A percentile compares a stretch with the other conserved stretches of the same genome.
Evolutionary conservation across 495 filamentous ascomycete genomes (phyloP).

Genomic region (Sphaerosporella brunnea): DNA sequence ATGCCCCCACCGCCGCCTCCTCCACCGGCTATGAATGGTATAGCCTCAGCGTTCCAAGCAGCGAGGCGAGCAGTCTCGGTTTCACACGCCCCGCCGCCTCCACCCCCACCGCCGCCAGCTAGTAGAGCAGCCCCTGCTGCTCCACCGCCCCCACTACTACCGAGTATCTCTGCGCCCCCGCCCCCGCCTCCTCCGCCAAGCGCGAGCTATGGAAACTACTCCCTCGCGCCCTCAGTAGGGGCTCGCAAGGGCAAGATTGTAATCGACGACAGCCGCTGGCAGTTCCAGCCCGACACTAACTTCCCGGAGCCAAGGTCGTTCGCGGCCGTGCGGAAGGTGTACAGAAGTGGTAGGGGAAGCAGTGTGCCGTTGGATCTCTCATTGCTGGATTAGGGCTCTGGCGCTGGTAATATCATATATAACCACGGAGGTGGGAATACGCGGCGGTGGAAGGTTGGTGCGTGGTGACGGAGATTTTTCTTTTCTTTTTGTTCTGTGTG

Average conservation of each 20-base stretch:
- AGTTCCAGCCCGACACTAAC: conserved; percentile 63
- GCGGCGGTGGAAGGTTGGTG: too few relatives aligned
- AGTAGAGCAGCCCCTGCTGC: conserved; percentile 25
- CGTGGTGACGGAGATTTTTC: too few relatives aligned
- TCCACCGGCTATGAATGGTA: conserved; percentile 16
- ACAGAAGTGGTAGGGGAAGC: conserved; percentile 79
- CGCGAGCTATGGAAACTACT: conserved; percentile 11
- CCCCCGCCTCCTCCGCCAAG: conserved; percentile 22
- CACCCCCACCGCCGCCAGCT: conserved; percentile 30
- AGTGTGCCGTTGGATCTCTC: conserved; percentile 77
- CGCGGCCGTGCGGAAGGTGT: conserved; percentile 49
- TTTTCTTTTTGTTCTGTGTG: too few relatives aligned
- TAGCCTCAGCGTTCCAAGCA: not conserved
- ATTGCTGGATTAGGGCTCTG: conserved; percentile 16
- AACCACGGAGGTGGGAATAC: too few relatives aligned
- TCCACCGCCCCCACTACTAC: conserved; percentile 23
- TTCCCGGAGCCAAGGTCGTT: conserved; percentile 76
- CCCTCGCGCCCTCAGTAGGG: conserved; percentile 24
- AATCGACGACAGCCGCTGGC: conserved; percentile 70
- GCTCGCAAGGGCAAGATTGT: conserved; percentile 33
- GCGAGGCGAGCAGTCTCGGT: not conserved
- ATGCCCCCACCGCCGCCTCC: conserved; percentile 30
- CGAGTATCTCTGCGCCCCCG: conserved; percentile 20
- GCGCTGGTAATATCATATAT: too few relatives aligned
- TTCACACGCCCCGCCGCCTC: conserved; percentile 28